Conservation (phyloP, 2,329 filamentous ascomycete genomes). For the Stachybotrys echinatus region DNA sequence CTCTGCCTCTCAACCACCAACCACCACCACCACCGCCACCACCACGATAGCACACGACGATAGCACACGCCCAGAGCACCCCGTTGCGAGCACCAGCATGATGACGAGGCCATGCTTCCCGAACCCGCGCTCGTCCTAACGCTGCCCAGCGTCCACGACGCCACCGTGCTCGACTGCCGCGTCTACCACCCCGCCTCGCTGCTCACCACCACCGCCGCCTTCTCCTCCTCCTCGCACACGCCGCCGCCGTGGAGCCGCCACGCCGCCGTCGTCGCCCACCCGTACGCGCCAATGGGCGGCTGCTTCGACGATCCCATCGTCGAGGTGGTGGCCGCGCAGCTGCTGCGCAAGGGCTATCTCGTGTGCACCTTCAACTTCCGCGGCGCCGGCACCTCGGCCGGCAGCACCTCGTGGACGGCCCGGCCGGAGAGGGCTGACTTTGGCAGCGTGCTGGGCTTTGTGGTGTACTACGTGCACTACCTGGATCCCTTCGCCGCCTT, state of each 20-base stretch:
- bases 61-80: background rate
- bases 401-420: constrained; percentile 82
- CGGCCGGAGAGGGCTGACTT: constrained; percentile 80
- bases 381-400: constrained; percentile 69
- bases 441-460: constrained; percentile 72
- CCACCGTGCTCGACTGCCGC: constrained; percentile 70
- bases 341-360: constrained; percentile 67
- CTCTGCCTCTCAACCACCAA: background rate
- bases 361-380: constrained; percentile 92
- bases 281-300: constrained; percentile 84
- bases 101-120: constrained; percentile 41
- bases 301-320: constrained; percentile 80
- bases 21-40: no score
- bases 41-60: background rate
- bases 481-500: constrained; percentile 37
- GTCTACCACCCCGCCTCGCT: constrained; percentile 65
- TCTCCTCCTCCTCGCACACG: constrained; percentile 20
- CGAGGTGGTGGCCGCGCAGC: constrained; percentile 53
- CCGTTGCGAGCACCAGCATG: constrained; percentile 9
- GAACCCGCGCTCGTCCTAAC: constrained; percentile 61
- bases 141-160: constrained; percentile 81
- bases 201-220: constrained; percentile 19
- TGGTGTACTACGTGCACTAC: constrained; percentile 65
- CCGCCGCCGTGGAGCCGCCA: constrained; percentile 39
- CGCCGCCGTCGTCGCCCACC: constrained; percentile 72